Base-by-base conservation (phyloP, 805 yeast species). In the Pichia ethanolica region DNA sequence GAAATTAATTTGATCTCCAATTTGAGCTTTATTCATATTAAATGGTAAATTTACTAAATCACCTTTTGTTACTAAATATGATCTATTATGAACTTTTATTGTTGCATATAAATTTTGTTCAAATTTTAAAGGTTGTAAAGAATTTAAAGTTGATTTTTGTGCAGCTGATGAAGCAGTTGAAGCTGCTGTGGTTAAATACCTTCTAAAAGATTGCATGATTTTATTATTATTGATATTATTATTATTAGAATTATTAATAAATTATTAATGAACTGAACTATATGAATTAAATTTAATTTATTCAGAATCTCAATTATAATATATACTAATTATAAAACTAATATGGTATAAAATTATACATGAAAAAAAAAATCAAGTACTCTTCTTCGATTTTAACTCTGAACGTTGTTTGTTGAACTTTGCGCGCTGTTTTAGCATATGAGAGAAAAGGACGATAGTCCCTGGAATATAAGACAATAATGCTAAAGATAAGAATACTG, bases 51-150 rank as follows among this genome's bases (percentile, higher is more conserved):
- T 76, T 46, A 93, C 77, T 56, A 74, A 77, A 66, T 93, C 99
- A 26, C 99, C 99, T 56, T 83, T 79, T 28, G 98, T 89, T 14
- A 93, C 93, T 53, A 93, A 71, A 61, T 87, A 89, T 40, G 93
- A 88, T 67, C 89, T 81, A 66, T 83, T 80, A 70, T 89, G 93
- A 37, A 93, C 77, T 57, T 79, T 81, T 56, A 91, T 76, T 8
- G 87, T 74, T 42, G 98, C 98, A 63, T 89, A 93, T 34, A 91
- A 68, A 53, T 78, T 79, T 52, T 79, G 78, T 45, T 82, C 78
- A 46, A 79, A 75, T 60, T 83, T 87, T 53, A 89, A 70, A 3
- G 88, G 82, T 0, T 79, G 67, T 47, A 81, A 66, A 13, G 46
- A 25, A 36, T 40, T 40, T 13, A 52, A n/a, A 13, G 51, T 12